Base-by-base conservation (phyloP, 768 basidiomycete species). In the Ramaria sp. region DNA sequence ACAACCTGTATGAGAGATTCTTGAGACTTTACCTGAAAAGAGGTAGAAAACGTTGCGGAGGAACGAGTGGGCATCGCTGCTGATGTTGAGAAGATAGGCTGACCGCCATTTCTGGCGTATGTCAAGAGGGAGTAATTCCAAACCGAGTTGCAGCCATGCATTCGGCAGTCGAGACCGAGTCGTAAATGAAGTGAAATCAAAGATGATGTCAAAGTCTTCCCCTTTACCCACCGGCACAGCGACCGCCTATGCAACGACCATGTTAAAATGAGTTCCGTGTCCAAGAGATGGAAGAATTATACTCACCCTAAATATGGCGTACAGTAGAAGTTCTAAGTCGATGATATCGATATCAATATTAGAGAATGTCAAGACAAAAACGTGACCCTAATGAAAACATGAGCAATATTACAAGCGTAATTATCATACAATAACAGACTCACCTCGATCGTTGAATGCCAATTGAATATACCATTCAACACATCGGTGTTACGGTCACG, bases 111-210 rank as follows among this genome's bases (percentile, higher is more conserved):
- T 78, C 28, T 67, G 63, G 39, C 83, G 77, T 52, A 89, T 76
- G 57, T 91, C 86, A 24, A 65, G 63, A 5, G 90, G 88, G 50
- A 87, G 77, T n/a, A 88, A 70, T 63, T 89, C 86, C 12, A 81
- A 76, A 56, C 84, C 82, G 54, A 81, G 84, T 65, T 85, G 88
- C 42, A 92, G 63, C 85, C 85, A 89, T 58, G 86, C 83, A 7
- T 85, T 69, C 0, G 91, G 90, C 6, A 91, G 71, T 66, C 90
- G 86, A 0, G 88, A 87, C 8, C 77, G 75, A 2, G 83, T 73
- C 3, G 80, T 75, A 64, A 92, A 91, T 7, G 75, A 77, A 36
- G 89, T 91, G 67, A 84, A 90, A 60, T 94, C 90, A 32, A 92
- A 63, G 57, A 94, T 78, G 47, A 94, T 69, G 47, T 90, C 85